These are phyloP conservation scores for Neurospora sp. DNA, from an alignment of 495 filamentous ascomycete genomes.

Conservation along the genomic window DNA sequence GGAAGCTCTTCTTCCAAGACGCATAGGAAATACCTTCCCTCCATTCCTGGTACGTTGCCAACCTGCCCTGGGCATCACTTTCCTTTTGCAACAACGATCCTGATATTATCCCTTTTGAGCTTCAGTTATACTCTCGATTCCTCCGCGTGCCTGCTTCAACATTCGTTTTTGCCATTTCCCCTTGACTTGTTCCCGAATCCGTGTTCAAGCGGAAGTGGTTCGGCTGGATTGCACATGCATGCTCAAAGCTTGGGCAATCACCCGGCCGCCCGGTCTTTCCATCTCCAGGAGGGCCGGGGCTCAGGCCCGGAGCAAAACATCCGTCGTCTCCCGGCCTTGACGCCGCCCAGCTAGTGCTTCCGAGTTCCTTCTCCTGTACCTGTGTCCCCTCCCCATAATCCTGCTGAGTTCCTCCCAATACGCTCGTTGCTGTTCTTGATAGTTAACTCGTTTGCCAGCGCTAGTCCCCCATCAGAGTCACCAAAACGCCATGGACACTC, in stretches of 20 bases:
- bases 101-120: not conserved
- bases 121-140: not conserved
- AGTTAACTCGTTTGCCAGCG: not conserved
- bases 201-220: not conserved
- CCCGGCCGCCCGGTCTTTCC: constrained; percentile 3
- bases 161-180: not conserved
- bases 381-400: not conserved
- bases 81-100: not conserved
- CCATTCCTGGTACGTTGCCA: not conserved
- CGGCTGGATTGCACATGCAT: not conserved
- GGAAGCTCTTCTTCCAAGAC: not conserved
- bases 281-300: constrained; percentile 4
- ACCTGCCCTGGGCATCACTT: not conserved
- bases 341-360: not conserved
- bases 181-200: not conserved
- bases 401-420: not conserved
- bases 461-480: not conserved
- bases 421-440: not conserved
- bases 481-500: constrained; percentile 13
- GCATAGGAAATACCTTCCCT: not conserved
- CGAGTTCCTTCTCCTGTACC: not conserved
- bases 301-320: constrained; percentile 5
- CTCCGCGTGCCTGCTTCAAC: not conserved
- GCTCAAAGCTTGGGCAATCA: not conserved
- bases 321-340: not conserved